Base-by-base conservation (phyloP, 1,284 basidiomycete species). In the Somion occarium region DNA sequence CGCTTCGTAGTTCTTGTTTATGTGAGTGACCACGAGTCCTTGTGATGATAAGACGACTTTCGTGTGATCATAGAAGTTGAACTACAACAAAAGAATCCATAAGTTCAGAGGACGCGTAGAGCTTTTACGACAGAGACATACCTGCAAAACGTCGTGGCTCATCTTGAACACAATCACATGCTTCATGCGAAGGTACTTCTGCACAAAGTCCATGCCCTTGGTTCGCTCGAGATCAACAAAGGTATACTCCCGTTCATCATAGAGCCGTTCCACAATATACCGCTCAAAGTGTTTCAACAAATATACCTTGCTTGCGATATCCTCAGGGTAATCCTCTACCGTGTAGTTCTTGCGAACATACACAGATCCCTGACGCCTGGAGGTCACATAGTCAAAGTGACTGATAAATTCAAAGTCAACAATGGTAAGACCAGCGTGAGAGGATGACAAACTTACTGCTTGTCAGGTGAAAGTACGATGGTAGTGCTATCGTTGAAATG, bases 51-150 rank as follows among this genome's bases (percentile, higher is more conserved):
- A 74, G 54, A 99, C 86, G 52, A 98, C 72, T 69, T 99, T 99
- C 38, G 91, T 90, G 73, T 99, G 96, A 71, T 99, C 96, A 70
- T 92, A 93, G 68, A 98, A 98, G 76, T 98, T 99, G 80, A 98
- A 96, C 91, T 97, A 64, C 20, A 41, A 15, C 11, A 9, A 22
- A 9, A 41, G 9, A 9, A 7, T 49, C 23, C 18, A 44, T 26
- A n/a, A 19, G 26, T 19, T 19, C 5, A 15, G 30, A 2, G 5
- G 18, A 25, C 24, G n/a, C n/a, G n/a, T n/a, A n/a, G n/a, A n/a
- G n/a, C n/a, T 5, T 27, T 5, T 23, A 11, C 38, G 41, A 38
- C 18, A 22, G 48, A 51, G 9, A 39, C 78, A 48, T 53, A 90
- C 92, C 82, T 97, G 95, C 4, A 98, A 71, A 43, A 91, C 84